Conservation (phyloP, 1,284 basidiomycete species). For the Coniferiporia sulphurascens region DNA sequence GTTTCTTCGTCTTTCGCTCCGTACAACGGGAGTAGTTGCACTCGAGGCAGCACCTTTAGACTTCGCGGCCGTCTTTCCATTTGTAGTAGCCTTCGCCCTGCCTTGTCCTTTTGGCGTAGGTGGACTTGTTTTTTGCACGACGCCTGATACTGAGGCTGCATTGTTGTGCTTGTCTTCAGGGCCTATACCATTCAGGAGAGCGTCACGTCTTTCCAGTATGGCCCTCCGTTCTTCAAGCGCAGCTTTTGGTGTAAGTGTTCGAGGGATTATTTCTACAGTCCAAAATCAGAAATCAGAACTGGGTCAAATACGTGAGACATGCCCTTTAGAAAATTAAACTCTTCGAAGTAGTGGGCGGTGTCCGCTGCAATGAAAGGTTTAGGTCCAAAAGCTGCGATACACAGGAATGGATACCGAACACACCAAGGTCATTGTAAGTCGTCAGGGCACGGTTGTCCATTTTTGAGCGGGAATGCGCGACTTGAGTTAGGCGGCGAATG, state of each 20-base stretch:
- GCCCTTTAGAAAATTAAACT: conserved; percentile 70
- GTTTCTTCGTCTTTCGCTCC: conserved; percentile 9
- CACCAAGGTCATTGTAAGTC: conserved; percentile 69
- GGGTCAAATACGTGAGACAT: conserved; percentile 17
- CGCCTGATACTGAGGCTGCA: conserved; percentile 50
- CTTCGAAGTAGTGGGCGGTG: conserved; percentile 53
- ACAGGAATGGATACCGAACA: conserved; percentile 20
- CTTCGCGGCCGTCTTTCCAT: conserved; percentile 5
- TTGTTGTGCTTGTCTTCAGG: conserved; percentile 49
- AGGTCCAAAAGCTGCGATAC: conserved; percentile 7
- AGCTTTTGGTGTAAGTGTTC: conserved; percentile 50
- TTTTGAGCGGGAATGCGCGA: conserved; percentile 52
- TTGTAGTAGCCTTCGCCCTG: conserved; percentile 3
- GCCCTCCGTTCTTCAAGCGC: conserved; percentile 52
- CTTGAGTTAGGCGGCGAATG: conserved; percentile 59
- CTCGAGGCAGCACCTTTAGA: not conserved
- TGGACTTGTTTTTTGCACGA: conserved; percentile 27
- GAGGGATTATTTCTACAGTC: conserved; percentile 59
- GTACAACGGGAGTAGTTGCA: not conserved
- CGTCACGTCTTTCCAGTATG: conserved; percentile 28
- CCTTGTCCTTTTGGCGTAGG: conserved; percentile 26
- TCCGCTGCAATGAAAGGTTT: conserved; percentile 36
- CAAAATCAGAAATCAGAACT: conserved; percentile 5
- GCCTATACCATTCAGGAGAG: conserved; percentile 6
- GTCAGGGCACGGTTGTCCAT: conserved; percentile 47